Conservation (phyloP, 345 rosid genomes). For the Bruguiera parviflora region DNA sequence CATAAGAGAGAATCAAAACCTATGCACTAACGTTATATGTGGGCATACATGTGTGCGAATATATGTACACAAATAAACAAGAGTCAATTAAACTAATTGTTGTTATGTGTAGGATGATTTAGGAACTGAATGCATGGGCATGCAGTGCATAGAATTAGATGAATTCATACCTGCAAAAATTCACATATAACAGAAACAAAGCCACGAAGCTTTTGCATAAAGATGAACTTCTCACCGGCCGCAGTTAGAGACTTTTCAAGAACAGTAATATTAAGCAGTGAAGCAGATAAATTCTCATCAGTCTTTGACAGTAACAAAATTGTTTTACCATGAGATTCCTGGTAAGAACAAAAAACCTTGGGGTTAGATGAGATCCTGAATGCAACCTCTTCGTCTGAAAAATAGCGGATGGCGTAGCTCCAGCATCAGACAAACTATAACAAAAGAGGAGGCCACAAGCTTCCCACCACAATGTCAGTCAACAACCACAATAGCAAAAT, state of each 20-base stretch:
- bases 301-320: conserved; percentile 55
- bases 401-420: not conserved
- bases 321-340: conserved; percentile 84
- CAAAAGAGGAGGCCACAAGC: too few relatives aligned
- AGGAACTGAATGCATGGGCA: conserved; percentile 5
- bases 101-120: not conserved
- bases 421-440: not conserved
- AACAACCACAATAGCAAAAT: not conserved
- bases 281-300: conserved; percentile 82
- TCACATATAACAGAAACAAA: conserved; percentile 92
- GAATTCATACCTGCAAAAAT: conserved; percentile 86
- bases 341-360: conserved; percentile 15
- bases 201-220: conserved; percentile 98
- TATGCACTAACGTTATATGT: not conserved
- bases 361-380: not conserved
- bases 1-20: not conserved
- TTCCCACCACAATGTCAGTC: not conserved
- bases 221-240: conserved; percentile 97
- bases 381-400: not conserved
- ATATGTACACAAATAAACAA: not conserved
- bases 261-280: conserved; percentile 65
- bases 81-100: not conserved
- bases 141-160: conserved; percentile 30
- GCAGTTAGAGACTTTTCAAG: conserved; percentile 75
- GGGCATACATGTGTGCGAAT: not conserved